Evolutionary conservation across 2,329 filamentous ascomycete genomes (phyloP), one percentile per base, ranked within the genome.

Genomic region (Penicillium sp.): DNA sequence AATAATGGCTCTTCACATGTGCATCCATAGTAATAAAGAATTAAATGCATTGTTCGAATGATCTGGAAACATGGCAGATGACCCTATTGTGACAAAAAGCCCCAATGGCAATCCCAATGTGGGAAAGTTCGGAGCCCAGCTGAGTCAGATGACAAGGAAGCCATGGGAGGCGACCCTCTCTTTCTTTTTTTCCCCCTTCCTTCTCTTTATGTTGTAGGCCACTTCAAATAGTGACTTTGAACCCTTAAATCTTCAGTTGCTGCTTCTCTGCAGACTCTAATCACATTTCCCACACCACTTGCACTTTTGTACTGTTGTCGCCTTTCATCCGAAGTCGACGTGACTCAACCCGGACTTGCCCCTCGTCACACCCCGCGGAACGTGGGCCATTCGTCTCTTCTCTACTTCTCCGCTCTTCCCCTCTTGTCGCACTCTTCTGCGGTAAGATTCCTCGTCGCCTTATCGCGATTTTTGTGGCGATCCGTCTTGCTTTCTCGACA

Each of bases 331-430:
- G 19, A 46, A 43, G 27, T 44, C 45, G 52, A 46, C 43, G 49
- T 65, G 62, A 65, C 60, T 65, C 62, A 65, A 65, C 51, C 47
- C 47, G 18, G 46, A 27, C 51, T 55, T 50, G 41, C 47, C 56
- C 60, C 53, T 53, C 57, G 40, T 45, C 32, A 27, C 51, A 57
- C 61, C 62, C 61, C 62, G 60, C 62, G 60, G 40, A 63, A 57
- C 58, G 59, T 63, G 61, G 58, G 50, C 43, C 40, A 52, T 42
- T 57, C 44, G 41, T 45, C 46, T 45, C 55, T 60, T 53, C 48
- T 57, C 45, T 45, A 53, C 57, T 14, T 52, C 18, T 53, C 42
- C 29, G 45, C 19, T 51, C 38, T 23, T 36, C 14, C 45, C 45
- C 36, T 42, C 32, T 47, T 32, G 7, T 45, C 42, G 32, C 34